Base-by-base conservation (phyloP, 805 yeast genomes). In the Ogataea nakhonphanomensis region DNA sequence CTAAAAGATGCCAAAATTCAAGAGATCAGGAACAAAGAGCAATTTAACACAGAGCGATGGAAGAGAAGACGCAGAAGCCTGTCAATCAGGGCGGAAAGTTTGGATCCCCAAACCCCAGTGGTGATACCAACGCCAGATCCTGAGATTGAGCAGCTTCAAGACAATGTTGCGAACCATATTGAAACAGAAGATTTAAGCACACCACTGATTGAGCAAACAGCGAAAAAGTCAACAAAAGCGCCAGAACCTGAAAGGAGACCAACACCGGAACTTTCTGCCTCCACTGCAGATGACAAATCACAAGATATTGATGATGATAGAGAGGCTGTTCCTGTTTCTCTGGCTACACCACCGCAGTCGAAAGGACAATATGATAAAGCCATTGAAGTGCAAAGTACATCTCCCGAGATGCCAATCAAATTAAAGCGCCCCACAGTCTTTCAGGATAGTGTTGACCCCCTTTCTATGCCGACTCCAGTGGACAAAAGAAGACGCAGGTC, bases 401-500 rank as follows among this genome's bases (percentile, higher is more conserved):
- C 51, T 55, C 26, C 60, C 51, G 30, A 55, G 41, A 7, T 46
- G 26, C 36, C 41, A 10, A 11, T 26, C 7, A 25, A 26, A 22
- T 15, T 24, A 10, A 27, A 31, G 14, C 35, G 33, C 11, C 33
- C 33, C 7, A 10, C 25, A 8, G 33, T 44, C 5, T 36, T 41
- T 32, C 42, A 42, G 47, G 49, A 39, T 42, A 54, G 34, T 31
- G 51, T 17, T 35, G 61, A 44, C 49, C 61, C 51, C 13, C 52
- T 35, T 45, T 55, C 46, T 35, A 60, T 43, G 51, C 49, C 42
- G 48, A 51, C 41, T 39, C 51, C 30, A 11, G 55, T 6, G 48
- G 55, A 39, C 39, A 53, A 50, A 37, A 67, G 87, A 17, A 64
- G 78, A 15, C 72, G 78, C 4, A 76, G 73, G 43, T 70, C 73